Evolutionary conservation across 495 filamentous ascomycete species (phyloP).

Genomic region (Penicillium bovifimosum): DNA sequence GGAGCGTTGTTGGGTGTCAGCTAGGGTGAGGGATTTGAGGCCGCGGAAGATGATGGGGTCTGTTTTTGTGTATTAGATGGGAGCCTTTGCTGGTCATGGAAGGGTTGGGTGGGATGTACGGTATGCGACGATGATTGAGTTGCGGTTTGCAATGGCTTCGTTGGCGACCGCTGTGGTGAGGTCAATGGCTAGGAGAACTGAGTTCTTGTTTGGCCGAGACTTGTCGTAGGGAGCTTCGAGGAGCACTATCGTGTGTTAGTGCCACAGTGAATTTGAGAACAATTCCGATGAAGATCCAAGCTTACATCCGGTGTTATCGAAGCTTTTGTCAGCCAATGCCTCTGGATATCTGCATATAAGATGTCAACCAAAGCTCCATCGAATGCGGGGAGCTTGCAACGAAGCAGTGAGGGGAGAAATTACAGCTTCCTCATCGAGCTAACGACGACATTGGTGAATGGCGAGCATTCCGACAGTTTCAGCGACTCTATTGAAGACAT

Average conservation of each 20-base stretch:
- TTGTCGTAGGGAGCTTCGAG: slow-evolving; percentile 69
- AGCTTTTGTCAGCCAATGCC: slow-evolving; percentile 80
- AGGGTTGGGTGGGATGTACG: slow-evolving; percentile 49
- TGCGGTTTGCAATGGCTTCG: slow-evolving; percentile 73
- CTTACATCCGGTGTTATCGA: slow-evolving; percentile 87
- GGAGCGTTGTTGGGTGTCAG: slow-evolving; percentile 78
- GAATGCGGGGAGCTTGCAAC: slow-evolving; percentile 15
- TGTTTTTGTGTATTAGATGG: slow-evolving; percentile 25
- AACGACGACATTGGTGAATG: slow-evolving; percentile 75
- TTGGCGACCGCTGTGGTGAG: slow-evolving; percentile 84
- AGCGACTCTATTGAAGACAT: slow-evolving; percentile 24
- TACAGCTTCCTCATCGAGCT: slow-evolving; percentile 77
- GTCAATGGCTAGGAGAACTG: slow-evolving; percentile 85
- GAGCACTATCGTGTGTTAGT: slow-evolving; percentile 49
- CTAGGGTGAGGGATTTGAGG: slow-evolving; percentile 78
- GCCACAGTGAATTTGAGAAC: background rate
- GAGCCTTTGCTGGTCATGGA: background rate
- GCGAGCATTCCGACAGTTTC: slow-evolving; percentile 39
- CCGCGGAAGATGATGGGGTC: slow-evolving; percentile 95
- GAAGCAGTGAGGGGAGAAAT: slow-evolving; percentile 24
- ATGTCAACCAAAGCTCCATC: slow-evolving; percentile 17
- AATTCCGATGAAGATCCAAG: background rate
- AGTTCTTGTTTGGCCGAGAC: slow-evolving; percentile 54
- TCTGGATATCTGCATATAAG: slow-evolving; percentile 67
- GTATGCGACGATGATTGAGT: slow-evolving; percentile 81